phyloP scores from a whole-genome alignment of 306 rosid genomes.

The Phaseolus lunatus region DNA sequence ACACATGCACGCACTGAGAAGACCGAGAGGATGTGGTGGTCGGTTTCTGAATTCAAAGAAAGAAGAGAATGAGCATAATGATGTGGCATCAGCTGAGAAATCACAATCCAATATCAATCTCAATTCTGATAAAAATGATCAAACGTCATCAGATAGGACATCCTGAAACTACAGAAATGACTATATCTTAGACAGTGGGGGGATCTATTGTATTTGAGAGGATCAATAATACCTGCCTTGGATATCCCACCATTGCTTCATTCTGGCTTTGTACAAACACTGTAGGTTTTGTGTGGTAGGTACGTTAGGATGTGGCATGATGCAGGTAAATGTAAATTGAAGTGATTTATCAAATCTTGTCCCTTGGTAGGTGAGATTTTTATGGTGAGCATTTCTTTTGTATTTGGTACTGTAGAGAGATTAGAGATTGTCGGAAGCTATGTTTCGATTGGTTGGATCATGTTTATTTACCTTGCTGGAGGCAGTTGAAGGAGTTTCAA shows the following conservation, averaged over 20 bases:
- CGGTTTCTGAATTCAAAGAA: constrained; percentile 89
- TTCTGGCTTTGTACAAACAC: constrained; percentile 52
- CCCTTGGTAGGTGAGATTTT: constrained; percentile 28
- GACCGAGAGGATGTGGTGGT: constrained; percentile 95
- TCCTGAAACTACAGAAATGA: constrained; percentile 48
- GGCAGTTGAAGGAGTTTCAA: constrained; percentile 17
- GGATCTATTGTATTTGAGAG: constrained; percentile 26
- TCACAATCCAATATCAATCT: constrained; percentile 68
- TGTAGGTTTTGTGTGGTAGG: constrained; percentile 63
- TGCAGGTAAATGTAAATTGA: constrained; percentile 47
- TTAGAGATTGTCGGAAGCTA: constrained; percentile 23
- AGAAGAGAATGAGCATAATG: constrained; percentile 62
- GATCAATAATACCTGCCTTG: constrained; percentile 45
- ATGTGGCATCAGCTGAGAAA: constrained; percentile 58
- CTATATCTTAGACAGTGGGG: constrained; percentile 10
- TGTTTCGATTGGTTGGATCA: constrained; percentile 34
- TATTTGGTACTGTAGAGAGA: constrained; percentile 37
- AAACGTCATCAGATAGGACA: constrained; percentile 62
- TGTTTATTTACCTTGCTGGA: constrained; percentile 37
- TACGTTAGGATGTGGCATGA: constrained; percentile 63
- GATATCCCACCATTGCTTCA: constrained; percentile 50
- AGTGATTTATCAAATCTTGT: constrained; percentile 9
- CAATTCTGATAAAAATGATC: constrained; percentile 69
- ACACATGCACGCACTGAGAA: constrained; percentile 83
- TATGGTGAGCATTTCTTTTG: constrained; percentile 36